Conservation (phyloP, 176 grass and related monocot genomes). For the Cocos nucifera region DNA sequence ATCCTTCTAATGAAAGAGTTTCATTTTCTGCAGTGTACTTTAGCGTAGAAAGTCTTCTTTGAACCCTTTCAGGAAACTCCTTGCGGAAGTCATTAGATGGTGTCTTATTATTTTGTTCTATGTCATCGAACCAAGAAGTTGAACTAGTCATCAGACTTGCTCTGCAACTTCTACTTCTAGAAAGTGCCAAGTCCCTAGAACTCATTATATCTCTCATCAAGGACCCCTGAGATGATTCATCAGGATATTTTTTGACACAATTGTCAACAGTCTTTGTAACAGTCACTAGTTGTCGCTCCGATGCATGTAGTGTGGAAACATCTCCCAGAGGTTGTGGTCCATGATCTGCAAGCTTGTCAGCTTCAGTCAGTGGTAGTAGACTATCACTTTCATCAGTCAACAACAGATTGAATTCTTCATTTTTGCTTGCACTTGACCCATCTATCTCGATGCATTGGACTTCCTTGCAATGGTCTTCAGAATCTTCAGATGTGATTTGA, state of each 20-base stretch:
- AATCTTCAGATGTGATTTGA: conserved; percentile 16
- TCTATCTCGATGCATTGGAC: conserved; percentile 59
- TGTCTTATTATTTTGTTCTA: conserved; percentile 28
- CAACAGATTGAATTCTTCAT: conserved; percentile 32
- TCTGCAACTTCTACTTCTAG: conserved; percentile 72
- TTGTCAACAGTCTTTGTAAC: conserved; percentile 21
- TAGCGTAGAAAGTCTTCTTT: conserved; percentile 29
- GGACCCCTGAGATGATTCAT: conserved; percentile 26
- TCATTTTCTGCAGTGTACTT: conserved; percentile 29
- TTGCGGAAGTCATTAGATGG: conserved; percentile 26
- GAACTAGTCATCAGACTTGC: conserved; percentile 65
- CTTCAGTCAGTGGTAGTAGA: conserved; percentile 40
- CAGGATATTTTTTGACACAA: conserved; percentile 26
- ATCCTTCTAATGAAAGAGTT: conserved; percentile 13
- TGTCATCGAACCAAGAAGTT: conserved; percentile 48
- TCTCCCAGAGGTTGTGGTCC: conserved; percentile 7
- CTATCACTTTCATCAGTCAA: conserved; percentile 22
- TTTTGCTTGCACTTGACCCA: conserved; percentile 22
- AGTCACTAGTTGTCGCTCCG: conserved; percentile 1
- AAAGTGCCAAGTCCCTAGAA: conserved; percentile 31
- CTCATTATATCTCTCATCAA: conserved; percentile 32
- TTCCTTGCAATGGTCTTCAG: conserved; percentile 74
- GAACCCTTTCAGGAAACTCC: conserved; percentile 27
- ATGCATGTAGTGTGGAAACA: neutral
- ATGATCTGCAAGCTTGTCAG: conserved; percentile 17